Evolutionary conservation across 1,284 basidiomycete genomes (phyloP), one percentile per base, ranked within the genome.

Genomic region (Austroboletus novae-zelandiae): DNA sequence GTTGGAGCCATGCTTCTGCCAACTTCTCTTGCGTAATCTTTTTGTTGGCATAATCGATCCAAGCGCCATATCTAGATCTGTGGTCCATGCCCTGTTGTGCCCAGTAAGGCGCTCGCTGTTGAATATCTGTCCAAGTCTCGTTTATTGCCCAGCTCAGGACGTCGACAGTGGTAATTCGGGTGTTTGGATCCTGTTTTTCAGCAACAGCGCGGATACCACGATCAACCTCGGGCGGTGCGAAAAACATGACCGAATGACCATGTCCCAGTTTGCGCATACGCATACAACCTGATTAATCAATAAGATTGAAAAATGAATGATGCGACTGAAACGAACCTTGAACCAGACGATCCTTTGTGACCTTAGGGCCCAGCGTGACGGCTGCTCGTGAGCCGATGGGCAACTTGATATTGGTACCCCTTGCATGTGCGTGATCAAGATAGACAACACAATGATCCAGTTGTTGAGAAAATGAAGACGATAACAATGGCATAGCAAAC

Each of bases 31-130:
- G n/a, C n/a, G n/a, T n/a, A n/a, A n/a, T n/a, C n/a, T n/a, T n/a
- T n/a, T n/a, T n/a, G n/a, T n/a, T n/a, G n/a, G n/a, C n/a, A n/a
- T n/a, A n/a, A n/a, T n/a, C n/a, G n/a, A n/a, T n/a, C n/a, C n/a
- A n/a, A n/a, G n/a, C n/a, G n/a, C n/a, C n/a, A n/a, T n/a, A n/a
- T n/a, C n/a, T n/a, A n/a, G n/a, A n/a, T n/a, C n/a, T n/a, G n/a
- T n/a, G n/a, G n/a, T n/a, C n/a, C n/a, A n/a, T n/a, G n/a, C n/a
- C n/a, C n/a, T n/a, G n/a, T n/a, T n/a, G n/a, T n/a, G n/a, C n/a
- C n/a, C n/a, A n/a, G n/a, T n/a, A n/a, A n/a, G n/a, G n/a, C n/a
- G 70, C 57, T 43, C 72, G 62, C 5, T 61, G 66, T 32, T 68
- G 56, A 13, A 79, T n/a, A n/a, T n/a, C n/a, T n/a, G n/a, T n/a